These are phyloP conservation scores for Lippia alba DNA, from an alignment of 305 asterid genomes.

Conservation along the genomic window DNA sequence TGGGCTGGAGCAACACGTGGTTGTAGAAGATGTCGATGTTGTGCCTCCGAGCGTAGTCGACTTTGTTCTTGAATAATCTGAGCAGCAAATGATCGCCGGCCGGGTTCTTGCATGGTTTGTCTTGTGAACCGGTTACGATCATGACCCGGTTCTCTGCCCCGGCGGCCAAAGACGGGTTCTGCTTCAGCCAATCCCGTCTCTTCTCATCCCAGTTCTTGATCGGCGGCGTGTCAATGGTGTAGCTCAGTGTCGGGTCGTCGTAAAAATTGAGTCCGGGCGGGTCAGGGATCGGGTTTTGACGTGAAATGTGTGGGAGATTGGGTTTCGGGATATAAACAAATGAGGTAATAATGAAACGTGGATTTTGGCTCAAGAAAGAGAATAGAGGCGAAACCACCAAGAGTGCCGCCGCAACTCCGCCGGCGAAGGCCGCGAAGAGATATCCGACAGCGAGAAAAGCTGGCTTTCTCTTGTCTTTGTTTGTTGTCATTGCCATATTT, in stretches of 20 bases:
- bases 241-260: constrained; percentile 67
- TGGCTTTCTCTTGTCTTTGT: constrained; percentile 39
- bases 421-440: constrained; percentile 43
- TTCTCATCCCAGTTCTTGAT: constrained; percentile 74
- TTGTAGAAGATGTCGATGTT: constrained; percentile 75
- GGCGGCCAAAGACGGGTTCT: constrained; percentile 65
- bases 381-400: constrained; percentile 56
- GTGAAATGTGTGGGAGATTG: too few relatives aligned
- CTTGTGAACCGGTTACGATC: constrained; percentile 81
- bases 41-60: constrained; percentile 72
- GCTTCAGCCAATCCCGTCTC: constrained; percentile 67
- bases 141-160: constrained; percentile 52
- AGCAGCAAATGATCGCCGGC: constrained; percentile 77
- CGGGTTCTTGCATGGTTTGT: constrained; percentile 73
- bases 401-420: constrained; percentile 47
- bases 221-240: constrained; percentile 67
- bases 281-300: constrained; percentile 40
- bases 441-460: constrained; percentile 44
- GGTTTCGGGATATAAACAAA: neutral
- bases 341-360: neutral
- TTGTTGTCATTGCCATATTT: constrained; percentile 51
- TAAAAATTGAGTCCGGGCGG: constrained; percentile 63
- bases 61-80: constrained; percentile 79
- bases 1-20: constrained; percentile 60
- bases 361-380: constrained; percentile 43